Conservation (phyloP, 495 filamentous ascomycete genomes). For the Aspergillus indologenus region DNA sequence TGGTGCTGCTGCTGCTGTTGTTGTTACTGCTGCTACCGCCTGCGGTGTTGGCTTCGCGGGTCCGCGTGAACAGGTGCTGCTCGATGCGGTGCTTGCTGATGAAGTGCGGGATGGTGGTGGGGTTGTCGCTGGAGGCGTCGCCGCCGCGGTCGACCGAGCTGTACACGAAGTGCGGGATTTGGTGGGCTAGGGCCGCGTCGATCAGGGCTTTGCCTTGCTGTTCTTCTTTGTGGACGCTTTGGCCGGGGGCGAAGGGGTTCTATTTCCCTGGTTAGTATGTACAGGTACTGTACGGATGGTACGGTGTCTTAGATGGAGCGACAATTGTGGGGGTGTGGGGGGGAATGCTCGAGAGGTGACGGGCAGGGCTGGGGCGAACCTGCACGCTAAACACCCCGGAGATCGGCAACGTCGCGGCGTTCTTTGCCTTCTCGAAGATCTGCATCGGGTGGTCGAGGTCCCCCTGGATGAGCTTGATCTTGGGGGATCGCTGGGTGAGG, state of each 20-base stretch:
- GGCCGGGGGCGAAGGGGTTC: background rate
- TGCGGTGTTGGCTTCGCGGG: conserved; percentile 14
- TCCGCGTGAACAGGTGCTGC: conserved; percentile 46
- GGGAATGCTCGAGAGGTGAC: background rate
- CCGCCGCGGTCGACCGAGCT: conserved; percentile 65
- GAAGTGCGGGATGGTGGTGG: conserved; percentile 62
- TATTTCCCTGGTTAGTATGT: too few species aligned
- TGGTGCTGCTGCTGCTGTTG: too few species aligned
- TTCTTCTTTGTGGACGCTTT: conserved; percentile 3
- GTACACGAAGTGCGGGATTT: conserved; percentile 63
- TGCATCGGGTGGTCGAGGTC: conserved; percentile 48
- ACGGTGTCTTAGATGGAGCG: too few species aligned
- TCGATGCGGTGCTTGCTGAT: conserved; percentile 62
- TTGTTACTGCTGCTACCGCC: background rate
- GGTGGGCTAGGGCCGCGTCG: conserved; percentile 52
- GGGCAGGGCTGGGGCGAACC: conserved; percentile 16
- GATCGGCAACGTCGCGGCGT: conserved; percentile 38
- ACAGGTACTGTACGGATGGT: too few species aligned
- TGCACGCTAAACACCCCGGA: conserved; percentile 54
- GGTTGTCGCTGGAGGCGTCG: conserved; percentile 48
- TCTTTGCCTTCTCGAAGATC: conserved; percentile 51
- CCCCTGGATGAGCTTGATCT: conserved; percentile 55
- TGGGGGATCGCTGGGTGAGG: conserved; percentile 43
- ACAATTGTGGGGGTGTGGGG: background rate
- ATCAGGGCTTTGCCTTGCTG: conserved; percentile 58